Evolutionary conservation across 441 rosid genomes (phyloP).

Genomic region (Gossypium trilobum): DNA sequence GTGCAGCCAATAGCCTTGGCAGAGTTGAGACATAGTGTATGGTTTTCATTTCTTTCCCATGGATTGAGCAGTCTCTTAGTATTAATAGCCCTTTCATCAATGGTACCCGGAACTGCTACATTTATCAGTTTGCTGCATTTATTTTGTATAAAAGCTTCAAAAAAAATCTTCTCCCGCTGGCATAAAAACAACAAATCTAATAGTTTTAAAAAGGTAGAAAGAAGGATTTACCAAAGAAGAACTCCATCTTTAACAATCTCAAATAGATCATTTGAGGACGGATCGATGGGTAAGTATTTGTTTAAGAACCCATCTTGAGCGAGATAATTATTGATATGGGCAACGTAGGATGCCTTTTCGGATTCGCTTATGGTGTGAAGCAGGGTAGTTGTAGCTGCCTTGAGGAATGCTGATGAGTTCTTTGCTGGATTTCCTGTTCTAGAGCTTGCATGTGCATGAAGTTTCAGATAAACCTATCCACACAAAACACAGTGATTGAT

Average conservation of each 20-base stretch:
- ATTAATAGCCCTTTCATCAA: slow-evolving; percentile 90
- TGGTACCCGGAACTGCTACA: slow-evolving; percentile 94
- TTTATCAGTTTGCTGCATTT: slow-evolving; percentile 84
- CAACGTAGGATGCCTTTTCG: slow-evolving; percentile 79
- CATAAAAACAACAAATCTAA: not conserved
- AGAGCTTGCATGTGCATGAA: slow-evolving; percentile 73
- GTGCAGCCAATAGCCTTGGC: slow-evolving; percentile 97
- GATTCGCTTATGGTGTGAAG: slow-evolving; percentile 83
- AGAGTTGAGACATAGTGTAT: slow-evolving; percentile 87
- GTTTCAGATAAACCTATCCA: slow-evolving; percentile 62
- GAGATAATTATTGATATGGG: slow-evolving; percentile 81
- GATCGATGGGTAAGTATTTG: slow-evolving; percentile 66
- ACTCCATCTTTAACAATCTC: slow-evolving; percentile 89
- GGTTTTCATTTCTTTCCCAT: slow-evolving; percentile 96
- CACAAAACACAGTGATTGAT: not conserved
- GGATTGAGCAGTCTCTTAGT: slow-evolving; percentile 92
- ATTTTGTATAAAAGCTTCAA: slow-evolving; percentile 11
- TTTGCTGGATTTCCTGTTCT: slow-evolving; percentile 55
- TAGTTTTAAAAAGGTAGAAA: not conserved
- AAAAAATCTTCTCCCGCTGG: not conserved
- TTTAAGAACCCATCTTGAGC: slow-evolving; percentile 67
- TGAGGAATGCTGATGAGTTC: slow-evolving; percentile 80
- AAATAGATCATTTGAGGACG: slow-evolving; percentile 73
- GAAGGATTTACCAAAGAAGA: slow-evolving; percentile 63
- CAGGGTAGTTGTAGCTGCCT: slow-evolving; percentile 83